Conservation (phyloP, 257 asterid genomes). For the Solanum habrochaites region DNA sequence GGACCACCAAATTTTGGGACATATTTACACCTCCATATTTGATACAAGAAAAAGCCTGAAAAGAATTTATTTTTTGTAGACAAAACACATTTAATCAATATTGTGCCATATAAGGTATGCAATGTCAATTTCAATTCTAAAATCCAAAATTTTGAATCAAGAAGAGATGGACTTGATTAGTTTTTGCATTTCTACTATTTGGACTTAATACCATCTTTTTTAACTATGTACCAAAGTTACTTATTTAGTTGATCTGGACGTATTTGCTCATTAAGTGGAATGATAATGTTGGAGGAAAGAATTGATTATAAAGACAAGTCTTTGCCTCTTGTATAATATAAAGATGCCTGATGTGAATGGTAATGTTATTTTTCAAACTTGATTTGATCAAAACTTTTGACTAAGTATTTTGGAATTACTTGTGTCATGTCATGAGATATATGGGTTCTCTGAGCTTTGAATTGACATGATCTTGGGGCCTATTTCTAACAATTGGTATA, state of each 20-base stretch:
- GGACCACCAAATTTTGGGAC: not conserved
- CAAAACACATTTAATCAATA: not conserved
- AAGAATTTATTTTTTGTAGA: not conserved
- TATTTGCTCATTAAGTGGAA: not conserved
- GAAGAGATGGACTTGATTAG: constrained; percentile 15
- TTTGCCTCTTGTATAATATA: not conserved
- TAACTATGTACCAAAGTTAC: too few relatives aligned
- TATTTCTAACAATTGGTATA: not conserved
- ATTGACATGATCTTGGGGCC: not conserved
- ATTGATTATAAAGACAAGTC: not conserved
- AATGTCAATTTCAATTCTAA: not conserved
- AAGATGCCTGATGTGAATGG: not conserved
- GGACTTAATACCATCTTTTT: not conserved
- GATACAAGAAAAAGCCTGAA: not conserved
- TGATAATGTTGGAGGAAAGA: not conserved
- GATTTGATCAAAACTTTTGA: not conserved
- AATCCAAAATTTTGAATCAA: constrained; percentile 1
- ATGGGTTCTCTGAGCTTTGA: not conserved
- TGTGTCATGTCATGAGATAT: not conserved
- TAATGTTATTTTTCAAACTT: not conserved
- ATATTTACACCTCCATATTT: not conserved
- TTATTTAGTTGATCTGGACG: too few relatives aligned
- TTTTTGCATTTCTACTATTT: not conserved
- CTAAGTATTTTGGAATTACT: not conserved
- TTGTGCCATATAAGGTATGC: not conserved